Evolutionary conservation across 441 rosid genomes (phyloP), one percentile per base, ranked within the genome.

Genomic region (Breynia disticha): DNA sequence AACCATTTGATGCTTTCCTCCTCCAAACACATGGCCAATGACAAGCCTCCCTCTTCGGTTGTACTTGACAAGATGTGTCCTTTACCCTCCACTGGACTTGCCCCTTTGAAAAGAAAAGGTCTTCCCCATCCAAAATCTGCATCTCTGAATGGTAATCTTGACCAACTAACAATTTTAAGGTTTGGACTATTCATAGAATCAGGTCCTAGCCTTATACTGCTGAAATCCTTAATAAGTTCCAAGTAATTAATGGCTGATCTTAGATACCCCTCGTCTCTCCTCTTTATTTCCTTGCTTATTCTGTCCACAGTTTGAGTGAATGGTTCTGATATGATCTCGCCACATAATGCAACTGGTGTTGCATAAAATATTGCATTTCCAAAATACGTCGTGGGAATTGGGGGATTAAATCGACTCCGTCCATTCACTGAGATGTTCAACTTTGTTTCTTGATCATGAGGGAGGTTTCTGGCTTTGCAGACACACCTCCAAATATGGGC

Each of bases 101-200:
- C n/a, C n/a, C n/a, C n/a, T n/a, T n/a, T n/a, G n/a, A n/a, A n/a
- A n/a, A n/a, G n/a, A n/a, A n/a, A n/a, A n/a, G 95, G 95, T 18
- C 90, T 67, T 0, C 90, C 95, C 95, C 95, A 86, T 8, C 90
- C 90, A 32, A 86, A 86, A 64, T 86, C 95, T 1, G 95, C 95
- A 50, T 80, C 85, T 47, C 83, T 80, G 59, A 86, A 78, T 2
- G 90, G 95, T 61, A 83, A 65, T 65, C 95, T 76, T 35, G 54
- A 78, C 95, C 95, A 86, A 58, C 95, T 86, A 16, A 89, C 80
- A 56, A 86, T 86, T 62, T 87, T 85, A 5, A 86, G 78, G 50
- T 86, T 86, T 0, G 95, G 90, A 62, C 84, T 82, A 78, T 62
- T 86, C 86, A 4, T 86, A 78, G 46, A 85, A 87, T 1, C 90